phyloP scores from a whole-genome alignment of 495 filamentous ascomycete species.

The Parathielavia hyrcaniae region DNA sequence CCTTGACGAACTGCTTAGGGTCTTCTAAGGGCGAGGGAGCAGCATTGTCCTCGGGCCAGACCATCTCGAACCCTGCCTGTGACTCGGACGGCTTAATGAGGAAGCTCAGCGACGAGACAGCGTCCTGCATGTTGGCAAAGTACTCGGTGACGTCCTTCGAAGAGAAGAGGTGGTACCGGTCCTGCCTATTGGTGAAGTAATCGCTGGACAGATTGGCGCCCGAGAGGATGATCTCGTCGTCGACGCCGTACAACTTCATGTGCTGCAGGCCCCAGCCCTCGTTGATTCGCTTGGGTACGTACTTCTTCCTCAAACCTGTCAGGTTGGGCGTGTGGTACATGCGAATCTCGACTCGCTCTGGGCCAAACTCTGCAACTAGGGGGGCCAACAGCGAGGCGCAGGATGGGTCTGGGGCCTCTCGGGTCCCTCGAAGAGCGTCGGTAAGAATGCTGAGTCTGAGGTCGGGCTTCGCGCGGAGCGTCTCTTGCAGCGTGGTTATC shows the following conservation, averaged over 20 bases:
- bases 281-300: constrained; percentile 84
- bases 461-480: constrained; percentile 65
- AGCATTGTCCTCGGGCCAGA: constrained; percentile 73
- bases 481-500: constrained; percentile 70
- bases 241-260: constrained; percentile 97
- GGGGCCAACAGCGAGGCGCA: constrained; percentile 84
- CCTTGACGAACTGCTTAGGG: constrained; percentile 59
- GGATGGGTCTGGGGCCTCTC: constrained; percentile 81
- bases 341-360: constrained; percentile 81
- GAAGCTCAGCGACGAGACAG: constrained; percentile 74
- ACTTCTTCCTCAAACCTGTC: constrained; percentile 74
- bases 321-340: constrained; percentile 98
- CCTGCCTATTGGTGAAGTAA: constrained; percentile 94
- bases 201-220: constrained; percentile 90
- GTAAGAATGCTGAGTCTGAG: constrained; percentile 88
- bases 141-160: constrained; percentile 74
- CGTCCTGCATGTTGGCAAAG: constrained; percentile 68
- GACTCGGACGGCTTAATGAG: constrained; percentile 58
- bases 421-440: constrained; percentile 83
- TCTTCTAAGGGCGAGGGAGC: constrained; percentile 64
- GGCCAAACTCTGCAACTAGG: constrained; percentile 72
- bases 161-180: constrained; percentile 87
- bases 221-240: constrained; percentile 92
- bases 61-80: constrained; percentile 59
- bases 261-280: constrained; percentile 98